Base-by-base conservation (phyloP, 106 monocot genomes). In the Phalaenopsis equestris region DNA sequence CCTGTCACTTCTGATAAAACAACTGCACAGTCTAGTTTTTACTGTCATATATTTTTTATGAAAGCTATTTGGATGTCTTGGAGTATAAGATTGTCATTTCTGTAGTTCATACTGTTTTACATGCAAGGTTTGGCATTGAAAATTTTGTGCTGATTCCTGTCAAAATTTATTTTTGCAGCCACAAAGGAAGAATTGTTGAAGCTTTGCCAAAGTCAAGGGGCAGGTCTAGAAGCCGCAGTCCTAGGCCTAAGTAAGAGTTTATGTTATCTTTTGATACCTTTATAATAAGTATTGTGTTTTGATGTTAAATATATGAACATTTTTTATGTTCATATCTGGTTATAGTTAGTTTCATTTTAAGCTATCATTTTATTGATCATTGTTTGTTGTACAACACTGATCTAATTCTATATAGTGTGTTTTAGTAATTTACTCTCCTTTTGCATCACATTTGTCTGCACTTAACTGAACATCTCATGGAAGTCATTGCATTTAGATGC, bases 161-260 rank as follows among this genome's bases (percentile, higher is more conserved):
- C 14, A 14, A 52, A 14, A 10, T 15, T 52, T 12, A 52, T 52
- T 61, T 61, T 73, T 85, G 43, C 80, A 94, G 92, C 67, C 83
- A 82, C 1, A 90, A 90, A 79, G 94, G 94, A 82, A 92, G 88
- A 78, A 83, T 92, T 58, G 82, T 90, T 37, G 94, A 94, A 81
- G 79, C 3, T 46, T 38, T 91, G 36, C 73, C 83, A 12, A 85
- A 70, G 81, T 55, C 84, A 75, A 91, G 37, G 80, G 90, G 84
- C 1, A 88, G 86, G 65, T 90, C 90, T 5, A 87, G 92, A 81
- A 94, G 94, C 79, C 91, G 88, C 56, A 94, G 94, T 67, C 94
- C 94, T 14, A 88, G 84, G 67, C 83, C 81, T 57, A 88, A 90
- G 91, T 92, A 81, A 61, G 77, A 8, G 38, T 38, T 70, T 15